Evolutionary conservation across 345 rosid genomes (phyloP), one percentile per base, ranked within the genome.

Genomic region (Aquilaria yunnanensis): DNA sequence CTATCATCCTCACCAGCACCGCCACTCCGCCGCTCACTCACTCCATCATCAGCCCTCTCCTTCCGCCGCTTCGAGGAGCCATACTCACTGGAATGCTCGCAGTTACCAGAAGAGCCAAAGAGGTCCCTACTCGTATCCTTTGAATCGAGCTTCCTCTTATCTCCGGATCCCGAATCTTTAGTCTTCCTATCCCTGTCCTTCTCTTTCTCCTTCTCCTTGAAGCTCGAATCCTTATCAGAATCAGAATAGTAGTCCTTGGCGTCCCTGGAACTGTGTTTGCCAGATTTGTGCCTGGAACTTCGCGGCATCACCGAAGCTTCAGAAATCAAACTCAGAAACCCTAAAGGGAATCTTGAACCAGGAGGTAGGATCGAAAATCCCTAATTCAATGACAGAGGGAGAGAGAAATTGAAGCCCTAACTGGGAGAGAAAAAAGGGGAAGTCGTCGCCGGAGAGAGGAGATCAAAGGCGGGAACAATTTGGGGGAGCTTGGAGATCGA

Each of bases 241-340:
- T 90, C 99, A 14, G 97, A 94, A 37, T 37, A 37, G 68, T 83
- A 87, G 10, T 94, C 99, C 70, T 82, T 77, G 9, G 80, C 79
- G 65, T 88, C 97, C 75, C 78, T 77, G 57, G 85, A 74, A 51
- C 90, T 80, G 69, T 86, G 91, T 79, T 86, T 94, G 77, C 96
- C 85, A 70, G 97, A 90, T 80, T 88, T 94, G 77, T 90, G 99
- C 75, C 99, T 80, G 29, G 97, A 83, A 77, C 97, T 88, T 74
- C 86, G 74, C 68, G 97, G 85, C 99, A 94, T 90, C 83, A 47
- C 75, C 59, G 52, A 1, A 46, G 13, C 66, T 31, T 37, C 29
- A 54, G 56, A 11, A 58, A 29, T 54, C 37, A 14, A 47, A 14
- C 62, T 30, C 45, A 16, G 51, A 53, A 62, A 62, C 47, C 59